A percentile compares a stretch with the other conserved stretches of the same genome.
Evolutionary conservation across 495 filamentous ascomycete genomes (phyloP).

Genomic region (Pyronema domesticum): DNA sequence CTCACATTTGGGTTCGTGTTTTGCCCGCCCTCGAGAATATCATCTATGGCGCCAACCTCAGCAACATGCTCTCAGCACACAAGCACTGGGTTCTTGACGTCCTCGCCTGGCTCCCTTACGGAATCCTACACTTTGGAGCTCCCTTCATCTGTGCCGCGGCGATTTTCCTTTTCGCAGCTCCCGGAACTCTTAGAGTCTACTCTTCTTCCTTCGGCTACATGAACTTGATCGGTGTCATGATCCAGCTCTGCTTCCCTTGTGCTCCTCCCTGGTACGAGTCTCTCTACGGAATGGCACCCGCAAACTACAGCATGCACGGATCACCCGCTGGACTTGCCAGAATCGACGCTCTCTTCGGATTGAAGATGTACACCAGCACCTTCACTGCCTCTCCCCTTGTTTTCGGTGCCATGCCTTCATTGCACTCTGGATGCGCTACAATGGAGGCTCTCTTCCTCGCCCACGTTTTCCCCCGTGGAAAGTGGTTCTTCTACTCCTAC

Average conservation of each 20-base stretch:
- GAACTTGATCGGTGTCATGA: slow-evolving; percentile 66
- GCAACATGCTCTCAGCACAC: slow-evolving; percentile 83
- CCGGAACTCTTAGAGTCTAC: slow-evolving; percentile 68
- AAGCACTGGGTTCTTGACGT: slow-evolving; percentile 63
- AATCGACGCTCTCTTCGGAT: slow-evolving; percentile 73
- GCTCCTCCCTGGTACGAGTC: slow-evolving; percentile 92
- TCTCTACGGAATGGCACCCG: slow-evolving; percentile 67
- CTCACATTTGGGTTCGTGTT: slow-evolving; percentile 85
- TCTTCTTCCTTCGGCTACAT: slow-evolving; percentile 79
- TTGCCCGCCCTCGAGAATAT: slow-evolving; percentile 94
- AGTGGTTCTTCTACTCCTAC: slow-evolving; percentile 60
- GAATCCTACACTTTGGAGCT: slow-evolving; percentile 68
- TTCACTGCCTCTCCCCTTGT: slow-evolving; percentile 81
- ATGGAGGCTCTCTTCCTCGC: slow-evolving; percentile 85
- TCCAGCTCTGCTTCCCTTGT: slow-evolving; percentile 80
- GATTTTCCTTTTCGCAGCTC: slow-evolving; percentile 76
- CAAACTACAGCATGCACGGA: slow-evolving; percentile 76
- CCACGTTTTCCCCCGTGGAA: slow-evolving; percentile 65
- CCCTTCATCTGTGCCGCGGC: slow-evolving; percentile 55
- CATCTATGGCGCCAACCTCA: slow-evolving; percentile 85
- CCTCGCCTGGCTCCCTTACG: slow-evolving; percentile 86
- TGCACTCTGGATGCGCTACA: slow-evolving; percentile 73
- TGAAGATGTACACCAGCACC: slow-evolving; percentile 77
- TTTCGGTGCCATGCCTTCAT: slow-evolving; percentile 83
- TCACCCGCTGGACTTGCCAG: slow-evolving; percentile 73